Evolutionary conservation across 495 filamentous ascomycete genomes (phyloP), one percentile per base, ranked within the genome.

Genomic region (Aspergillus diversus): DNA sequence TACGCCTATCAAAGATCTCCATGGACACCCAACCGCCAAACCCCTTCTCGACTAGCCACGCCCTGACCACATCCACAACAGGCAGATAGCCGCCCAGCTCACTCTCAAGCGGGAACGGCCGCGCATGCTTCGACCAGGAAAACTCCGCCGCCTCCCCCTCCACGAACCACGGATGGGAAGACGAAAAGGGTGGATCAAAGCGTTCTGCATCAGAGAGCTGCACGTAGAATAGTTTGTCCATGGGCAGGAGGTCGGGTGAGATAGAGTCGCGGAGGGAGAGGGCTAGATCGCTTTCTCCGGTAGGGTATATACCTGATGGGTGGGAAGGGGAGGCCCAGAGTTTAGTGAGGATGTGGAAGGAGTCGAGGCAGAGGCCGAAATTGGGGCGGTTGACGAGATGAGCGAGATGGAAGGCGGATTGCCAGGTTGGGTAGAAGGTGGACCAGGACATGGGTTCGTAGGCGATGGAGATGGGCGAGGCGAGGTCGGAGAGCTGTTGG

Each of bases 61-160:
- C 83, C 61, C 75, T 57, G 3, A 65, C 69, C 34, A 76, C 60
- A 33, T 76, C 68, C 12, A 54, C 17, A 12, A 76, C 60, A 12
- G 90, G 90, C 37, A 92, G 73, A 66, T 92, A 92, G 0, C 82
- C 90, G 0, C 89, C 89, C 0, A 78, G 65, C 7, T 85, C 76
- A 39, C 79, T 72, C 68, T 92, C 89, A 34, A 85, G 83, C 58
- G 89, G 87, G 65, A 92, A 92, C 8, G 91, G 73, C 21, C 89
- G 72, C 61, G 86, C 88, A 73, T 92, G 91, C 33, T 88, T 80
- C 12, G 86, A 89, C 90, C 90, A 93, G 63, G 85, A 90, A 86
- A 93, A 91, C 31, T 87, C 73, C 9, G 85, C 74, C 46, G 86
- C 85, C 73, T 91, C 88, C 7, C 78, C 82, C 0, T 81, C 72